A percentile compares a stretch with the other conserved stretches of the same genome.
Conservation (phyloP, 1,284 basidiomycete genomes). For the Ceratorhiza oryzae-sativae region DNA sequence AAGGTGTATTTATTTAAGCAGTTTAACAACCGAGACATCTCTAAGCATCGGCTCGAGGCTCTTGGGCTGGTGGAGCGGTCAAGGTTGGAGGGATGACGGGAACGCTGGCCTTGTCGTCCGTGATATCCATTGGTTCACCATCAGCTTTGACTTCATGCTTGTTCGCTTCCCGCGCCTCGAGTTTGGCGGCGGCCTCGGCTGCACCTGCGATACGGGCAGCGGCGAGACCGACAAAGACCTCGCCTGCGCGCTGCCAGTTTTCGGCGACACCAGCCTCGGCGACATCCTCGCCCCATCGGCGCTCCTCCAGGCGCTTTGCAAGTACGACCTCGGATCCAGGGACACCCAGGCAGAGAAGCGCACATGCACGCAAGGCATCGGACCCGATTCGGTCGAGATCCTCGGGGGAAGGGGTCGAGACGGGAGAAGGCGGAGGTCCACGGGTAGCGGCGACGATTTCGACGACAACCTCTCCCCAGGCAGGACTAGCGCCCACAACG, state of each 20-base stretch:
- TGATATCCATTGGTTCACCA: neutral
- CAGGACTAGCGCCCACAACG: conserved; percentile 31
- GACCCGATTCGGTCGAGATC: conserved; percentile 12
- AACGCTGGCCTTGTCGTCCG: neutral
- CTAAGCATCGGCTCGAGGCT: conserved; percentile 11
- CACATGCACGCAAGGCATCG: conserved; percentile 31
- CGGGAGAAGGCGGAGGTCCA: conserved; percentile 1
- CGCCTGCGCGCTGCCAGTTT: conserved; percentile 35
- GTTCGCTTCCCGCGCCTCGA: conserved; percentile 21
- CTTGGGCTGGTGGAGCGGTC: conserved; percentile 14
- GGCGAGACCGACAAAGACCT: conserved; percentile 22
- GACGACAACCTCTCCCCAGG: conserved; percentile 35
- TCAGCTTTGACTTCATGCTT: conserved; percentile 10
- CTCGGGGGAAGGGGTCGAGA: neutral
- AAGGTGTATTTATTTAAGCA: neutral
- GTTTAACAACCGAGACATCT: neutral
- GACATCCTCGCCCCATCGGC: conserved; percentile 32
- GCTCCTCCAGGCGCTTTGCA: conserved; percentile 27
- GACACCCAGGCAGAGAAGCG: conserved; percentile 27
- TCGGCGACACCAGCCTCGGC: conserved; percentile 22
- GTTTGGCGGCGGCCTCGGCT: conserved; percentile 23
- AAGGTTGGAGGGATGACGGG: conserved; percentile 8
- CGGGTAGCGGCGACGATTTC: conserved; percentile 32
- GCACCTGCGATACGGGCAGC: conserved; percentile 17
- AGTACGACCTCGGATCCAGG: conserved; percentile 25